These are phyloP conservation scores for Lasiosphaeria hispida DNA, from an alignment of 495 filamentous ascomycete genomes.

Conservation along the genomic window DNA sequence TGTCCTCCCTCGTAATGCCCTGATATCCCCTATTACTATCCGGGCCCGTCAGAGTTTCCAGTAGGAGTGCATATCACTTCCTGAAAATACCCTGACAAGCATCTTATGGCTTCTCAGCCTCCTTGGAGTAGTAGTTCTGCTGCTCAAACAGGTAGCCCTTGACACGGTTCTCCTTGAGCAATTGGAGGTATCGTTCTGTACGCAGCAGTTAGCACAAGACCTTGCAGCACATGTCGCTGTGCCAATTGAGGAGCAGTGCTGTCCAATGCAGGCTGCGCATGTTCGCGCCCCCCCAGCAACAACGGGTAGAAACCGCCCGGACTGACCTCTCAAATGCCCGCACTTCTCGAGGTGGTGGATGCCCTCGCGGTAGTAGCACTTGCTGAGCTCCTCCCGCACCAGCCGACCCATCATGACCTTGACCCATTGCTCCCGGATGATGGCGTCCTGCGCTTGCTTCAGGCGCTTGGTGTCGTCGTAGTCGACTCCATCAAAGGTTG, in stretches of 20 bases:
- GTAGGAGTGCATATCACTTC: too few relatives aligned
- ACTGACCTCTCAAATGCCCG: slow-evolving; percentile 82
- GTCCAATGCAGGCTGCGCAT: background rate
- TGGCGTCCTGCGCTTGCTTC: slow-evolving; percentile 90
- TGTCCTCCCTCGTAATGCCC: too few relatives aligned
- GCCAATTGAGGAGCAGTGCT: background rate
- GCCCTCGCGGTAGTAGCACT: slow-evolving; percentile 92
- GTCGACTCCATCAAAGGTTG: slow-evolving; percentile 96
- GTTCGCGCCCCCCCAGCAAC: background rate
- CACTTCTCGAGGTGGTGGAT: slow-evolving; percentile 99
- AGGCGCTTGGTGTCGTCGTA: slow-evolving; percentile 86
- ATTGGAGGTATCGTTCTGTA: slow-evolving; percentile 87
- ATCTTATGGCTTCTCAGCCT: slow-evolving; percentile 24
- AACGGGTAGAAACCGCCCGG: background rate
- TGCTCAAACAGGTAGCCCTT: slow-evolving; percentile 89
- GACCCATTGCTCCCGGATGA: slow-evolving; percentile 97
- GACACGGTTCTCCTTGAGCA: slow-evolving; percentile 79
- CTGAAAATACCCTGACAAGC: background rate
- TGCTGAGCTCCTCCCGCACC: slow-evolving; percentile 88
- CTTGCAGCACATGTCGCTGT: background rate
- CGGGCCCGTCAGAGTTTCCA: too few relatives aligned
- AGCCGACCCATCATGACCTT: slow-evolving; percentile 94
- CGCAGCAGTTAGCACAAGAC: slow-evolving; percentile 2
- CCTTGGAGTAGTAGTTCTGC: slow-evolving; percentile 74
- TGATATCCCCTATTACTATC: too few relatives aligned